phyloP scores from a whole-genome alignment of 2,329 filamentous ascomycete genomes.

The Colletotrichum falcatum region DNA sequence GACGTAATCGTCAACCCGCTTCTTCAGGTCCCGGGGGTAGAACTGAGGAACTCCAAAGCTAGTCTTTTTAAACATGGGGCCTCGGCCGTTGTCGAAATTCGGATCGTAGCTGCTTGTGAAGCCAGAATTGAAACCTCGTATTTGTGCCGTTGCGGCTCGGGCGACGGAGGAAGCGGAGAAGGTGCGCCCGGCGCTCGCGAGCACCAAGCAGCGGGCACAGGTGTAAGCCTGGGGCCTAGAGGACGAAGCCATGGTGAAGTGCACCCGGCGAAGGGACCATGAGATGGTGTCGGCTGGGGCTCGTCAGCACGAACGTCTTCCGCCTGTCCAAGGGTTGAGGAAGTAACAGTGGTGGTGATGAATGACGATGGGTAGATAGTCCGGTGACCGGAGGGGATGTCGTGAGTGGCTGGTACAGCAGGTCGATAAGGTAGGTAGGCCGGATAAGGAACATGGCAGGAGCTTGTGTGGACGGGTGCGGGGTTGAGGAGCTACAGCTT shows the following conservation, averaged over 20 bases:
- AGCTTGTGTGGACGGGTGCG: conserved; percentile 32
- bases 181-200: conserved; percentile 28
- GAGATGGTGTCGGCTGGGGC: not conserved
- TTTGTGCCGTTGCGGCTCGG: conserved; percentile 53
- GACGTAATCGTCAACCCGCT: conserved; percentile 93
- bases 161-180: conserved; percentile 48
- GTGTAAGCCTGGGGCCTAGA: conserved; percentile 37
- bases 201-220: conserved; percentile 37
- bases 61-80: conserved; percentile 70
- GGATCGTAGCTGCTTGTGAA: conserved; percentile 72
- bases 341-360: not conserved
- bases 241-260: conserved; percentile 34
- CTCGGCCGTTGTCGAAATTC: conserved; percentile 62
- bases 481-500: conserved; percentile 35
- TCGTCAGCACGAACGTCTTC: not conserved
- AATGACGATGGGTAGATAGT: conserved; percentile 4
- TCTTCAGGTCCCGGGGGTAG: conserved; percentile 80
- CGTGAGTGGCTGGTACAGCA: conserved; percentile 18
- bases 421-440: conserved; percentile 11
- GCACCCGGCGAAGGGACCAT: conserved; percentile 26
- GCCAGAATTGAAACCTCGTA: conserved; percentile 65
- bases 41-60: conserved; percentile 72
- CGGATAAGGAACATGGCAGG: conserved; percentile 30
- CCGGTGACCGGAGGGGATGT: conserved; percentile 37
- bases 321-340: not conserved